These are phyloP conservation scores for Citrus australasica DNA, from an alignment of 345 rosid species.

Conservation along the genomic window DNA sequence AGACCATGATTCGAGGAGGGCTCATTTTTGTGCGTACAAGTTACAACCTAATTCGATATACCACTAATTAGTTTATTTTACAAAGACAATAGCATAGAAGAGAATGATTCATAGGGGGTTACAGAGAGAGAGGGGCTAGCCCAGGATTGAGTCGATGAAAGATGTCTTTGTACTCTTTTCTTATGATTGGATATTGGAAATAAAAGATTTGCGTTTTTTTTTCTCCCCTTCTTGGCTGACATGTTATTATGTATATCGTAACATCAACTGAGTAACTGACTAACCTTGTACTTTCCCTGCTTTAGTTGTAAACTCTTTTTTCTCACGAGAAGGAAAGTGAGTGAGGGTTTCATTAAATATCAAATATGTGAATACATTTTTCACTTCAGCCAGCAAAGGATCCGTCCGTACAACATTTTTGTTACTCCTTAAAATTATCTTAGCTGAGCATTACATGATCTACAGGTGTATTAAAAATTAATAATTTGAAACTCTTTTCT, in stretches of 20 bases:
- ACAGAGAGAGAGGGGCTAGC: not conserved
- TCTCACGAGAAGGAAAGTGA: too few species aligned
- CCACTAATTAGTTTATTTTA: too few species aligned
- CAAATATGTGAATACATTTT: too few species aligned
- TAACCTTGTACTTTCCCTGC: not conserved
- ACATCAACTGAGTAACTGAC: not conserved
- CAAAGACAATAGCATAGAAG: not conserved
- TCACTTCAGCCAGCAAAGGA: too few species aligned
- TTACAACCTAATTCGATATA: too few species aligned
- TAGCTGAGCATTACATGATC: too few species aligned
- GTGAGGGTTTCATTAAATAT: too few species aligned
- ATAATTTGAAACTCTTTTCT: too few species aligned
- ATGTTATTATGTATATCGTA: too few species aligned
- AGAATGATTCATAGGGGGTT: not conserved
- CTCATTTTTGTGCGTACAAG: not conserved
- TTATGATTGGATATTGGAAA: not conserved
- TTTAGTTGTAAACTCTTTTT: not conserved
- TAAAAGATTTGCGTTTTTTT: not conserved
- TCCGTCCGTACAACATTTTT: too few species aligned
- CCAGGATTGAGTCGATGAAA: conserved; percentile 6
- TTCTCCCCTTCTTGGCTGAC: not conserved
- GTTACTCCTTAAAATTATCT: too few species aligned
- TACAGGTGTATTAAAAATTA: too few species aligned
- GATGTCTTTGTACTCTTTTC: conserved; percentile 6
- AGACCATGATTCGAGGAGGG: conserved; percentile 29